These are phyloP conservation scores for Saxophila tyrrhenica DNA, from an alignment of 495 filamentous ascomycete species.

Conservation along the genomic window DNA sequence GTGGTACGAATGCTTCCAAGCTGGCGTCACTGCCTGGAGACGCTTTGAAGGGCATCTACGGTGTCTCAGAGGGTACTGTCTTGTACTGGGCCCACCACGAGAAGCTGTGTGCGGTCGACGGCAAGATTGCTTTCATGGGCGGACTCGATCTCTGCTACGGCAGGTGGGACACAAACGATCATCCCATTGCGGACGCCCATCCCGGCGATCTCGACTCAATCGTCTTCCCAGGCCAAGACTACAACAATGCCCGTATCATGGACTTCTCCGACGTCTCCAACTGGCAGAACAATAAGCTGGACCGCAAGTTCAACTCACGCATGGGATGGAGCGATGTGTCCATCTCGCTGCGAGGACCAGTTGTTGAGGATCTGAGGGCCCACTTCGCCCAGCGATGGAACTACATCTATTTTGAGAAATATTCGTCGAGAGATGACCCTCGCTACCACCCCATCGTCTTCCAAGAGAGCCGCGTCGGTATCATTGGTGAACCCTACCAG, in stretches of 20 bases:
- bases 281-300: slow-evolving; percentile 79
- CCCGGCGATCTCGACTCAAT: slow-evolving; percentile 60
- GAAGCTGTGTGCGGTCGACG: slow-evolving; percentile 79
- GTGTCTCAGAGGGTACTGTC: slow-evolving; percentile 65
- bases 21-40: slow-evolving; percentile 52
- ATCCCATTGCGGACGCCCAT: slow-evolving; percentile 78
- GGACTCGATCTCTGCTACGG: slow-evolving; percentile 59
- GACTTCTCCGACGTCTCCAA: slow-evolving; percentile 80
- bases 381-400: slow-evolving; percentile 92
- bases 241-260: slow-evolving; percentile 78
- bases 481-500: slow-evolving; percentile 17
- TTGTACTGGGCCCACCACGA: slow-evolving; percentile 96
- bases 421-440: slow-evolving; percentile 49
- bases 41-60: slow-evolving; percentile 65
- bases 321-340: slow-evolving; percentile 95
- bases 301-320: slow-evolving; percentile 63
- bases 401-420: slow-evolving; percentile 80
- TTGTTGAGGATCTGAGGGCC: slow-evolving; percentile 60
- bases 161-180: slow-evolving; percentile 51
- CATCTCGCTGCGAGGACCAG: slow-evolving; percentile 67
- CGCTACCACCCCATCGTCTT: slow-evolving; percentile 39
- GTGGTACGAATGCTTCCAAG: slow-evolving; percentile 40
- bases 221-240: slow-evolving; percentile 87
- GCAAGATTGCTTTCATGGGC: slow-evolving; percentile 80
- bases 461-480: slow-evolving; percentile 7